Evolutionary conservation across 2,329 filamentous ascomycete species (phyloP), one percentile per base, ranked within the genome.

Genomic region (Trichoderma sp.): DNA sequence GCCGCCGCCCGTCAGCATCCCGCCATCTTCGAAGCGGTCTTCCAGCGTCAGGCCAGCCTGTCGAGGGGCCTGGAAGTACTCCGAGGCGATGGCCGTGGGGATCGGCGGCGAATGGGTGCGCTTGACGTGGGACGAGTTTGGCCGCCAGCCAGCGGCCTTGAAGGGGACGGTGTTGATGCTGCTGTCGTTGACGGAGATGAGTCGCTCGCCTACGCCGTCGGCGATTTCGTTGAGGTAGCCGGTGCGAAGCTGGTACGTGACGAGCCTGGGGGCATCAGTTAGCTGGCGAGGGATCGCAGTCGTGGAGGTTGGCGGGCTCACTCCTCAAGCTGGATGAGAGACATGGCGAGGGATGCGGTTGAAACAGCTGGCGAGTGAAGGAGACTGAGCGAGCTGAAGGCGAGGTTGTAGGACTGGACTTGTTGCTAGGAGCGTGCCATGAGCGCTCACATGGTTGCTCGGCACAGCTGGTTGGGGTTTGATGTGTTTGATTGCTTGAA

Each of bases 101-200:
- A 96, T 96, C 1, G 91, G 91, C 21, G 91, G 92, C 3, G 91
- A 95, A 76, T 96, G 90, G 54, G 90, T 93, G 71, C 91, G 88
- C 77, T 93, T 93, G 75, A 90, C 87, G 69, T 92, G 88, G 19
- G 88, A 85, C 10, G 88, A 85, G 72, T 90, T 91, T 56, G 88
- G 81, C 50, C 87, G 85, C 91, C 91, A 95, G 69, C 91, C 92
- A 67, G 91, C 90, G 57, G 90, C 88, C 77, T 92, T 92, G 80
- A 94, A 95, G 34, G 90, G 88, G 2, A 89, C 87, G 30, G 91
- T 90, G 74, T 92, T 93, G 68, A 95, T 82, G 72, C 93, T 90
- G 68, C 84, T 83, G 73, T 92, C 88, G 76, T 94, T 91, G 67
- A 96, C 85, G 45, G 88, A 92, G 74, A 96, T 91, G 47, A 95